Conservation (phyloP, 2,329 filamentous ascomycete genomes). For the Fusarium metavorans region DNA sequence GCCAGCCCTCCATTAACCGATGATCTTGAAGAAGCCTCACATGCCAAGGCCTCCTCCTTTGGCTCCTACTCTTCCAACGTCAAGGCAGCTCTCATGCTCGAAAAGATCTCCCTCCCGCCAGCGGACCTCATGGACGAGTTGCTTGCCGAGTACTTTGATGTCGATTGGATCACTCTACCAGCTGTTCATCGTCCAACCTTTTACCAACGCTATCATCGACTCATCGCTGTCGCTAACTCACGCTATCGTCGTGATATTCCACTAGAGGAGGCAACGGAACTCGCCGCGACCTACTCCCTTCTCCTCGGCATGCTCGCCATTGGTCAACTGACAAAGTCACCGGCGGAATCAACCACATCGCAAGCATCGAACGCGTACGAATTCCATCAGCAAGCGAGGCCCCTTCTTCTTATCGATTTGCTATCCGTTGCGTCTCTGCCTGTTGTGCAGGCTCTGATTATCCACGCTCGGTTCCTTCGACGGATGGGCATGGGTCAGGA, state of each 20-base stretch:
- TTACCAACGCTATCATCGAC: constrained; percentile 42
- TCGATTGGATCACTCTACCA: constrained; percentile 43
- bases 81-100: constrained; percentile 43
- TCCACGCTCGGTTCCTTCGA: constrained; percentile 42
- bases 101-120: constrained; percentile 43
- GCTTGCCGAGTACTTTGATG: constrained; percentile 40
- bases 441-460: constrained; percentile 41
- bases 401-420: constrained; percentile 39
- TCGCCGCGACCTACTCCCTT: constrained; percentile 41
- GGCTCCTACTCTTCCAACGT: constrained; percentile 46
- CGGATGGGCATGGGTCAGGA: constrained; percentile 33
- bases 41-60: constrained; percentile 39
- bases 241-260: constrained; percentile 45
- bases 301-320: constrained; percentile 44
- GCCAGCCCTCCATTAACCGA: constrained; percentile 44
- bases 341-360: constrained; percentile 7
- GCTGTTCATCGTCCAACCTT: constrained; percentile 41
- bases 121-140: constrained; percentile 45
- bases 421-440: constrained; percentile 35
- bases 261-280: constrained; percentile 42
- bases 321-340: constrained; percentile 36
- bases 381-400: constrained; percentile 41
- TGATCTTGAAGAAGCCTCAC: constrained; percentile 41
- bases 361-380: constrained; percentile 32
- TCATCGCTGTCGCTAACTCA: constrained; percentile 44